These are phyloP conservation scores for Moniliophthora roreri DNA, from an alignment of 1,284 basidiomycete genomes.

Conservation along the genomic window DNA sequence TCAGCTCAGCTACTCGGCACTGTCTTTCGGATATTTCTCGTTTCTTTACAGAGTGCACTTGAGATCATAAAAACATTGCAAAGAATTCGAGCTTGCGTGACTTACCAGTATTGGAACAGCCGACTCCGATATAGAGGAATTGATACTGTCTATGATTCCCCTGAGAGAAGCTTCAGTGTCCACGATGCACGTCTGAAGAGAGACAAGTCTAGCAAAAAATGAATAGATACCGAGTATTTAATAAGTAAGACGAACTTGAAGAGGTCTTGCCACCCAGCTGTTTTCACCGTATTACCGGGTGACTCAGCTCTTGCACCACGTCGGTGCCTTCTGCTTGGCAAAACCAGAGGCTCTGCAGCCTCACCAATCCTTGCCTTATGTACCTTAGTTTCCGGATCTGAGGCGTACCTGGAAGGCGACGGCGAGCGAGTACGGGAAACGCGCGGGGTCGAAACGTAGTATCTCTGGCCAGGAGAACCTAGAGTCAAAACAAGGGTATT, in stretches of 20 bases:
- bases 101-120: slow-evolving; percentile 45
- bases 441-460: slow-evolving; percentile 48
- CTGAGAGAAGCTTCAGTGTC: slow-evolving; percentile 65
- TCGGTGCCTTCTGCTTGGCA: slow-evolving; percentile 29
- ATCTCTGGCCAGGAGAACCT: slow-evolving; percentile 54
- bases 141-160: slow-evolving; percentile 54
- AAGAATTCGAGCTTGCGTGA: slow-evolving; percentile 15
- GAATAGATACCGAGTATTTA: slow-evolving; percentile 4
- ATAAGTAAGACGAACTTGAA: slow-evolving; percentile 51
- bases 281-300: slow-evolving; percentile 30
- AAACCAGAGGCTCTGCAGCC: slow-evolving; percentile 13
- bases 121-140: slow-evolving; percentile 49
- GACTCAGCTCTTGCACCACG: slow-evolving; percentile 19
- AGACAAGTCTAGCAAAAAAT: slow-evolving; percentile 54
- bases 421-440: slow-evolving; percentile 38
- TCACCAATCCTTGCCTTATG: slow-evolving; percentile 32
- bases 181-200: slow-evolving; percentile 64
- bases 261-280: slow-evolving; percentile 66
- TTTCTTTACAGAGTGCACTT: slow-evolving; percentile 39
- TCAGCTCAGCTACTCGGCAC: slow-evolving; percentile 48
- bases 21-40: slow-evolving; percentile 65
- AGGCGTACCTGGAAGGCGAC: slow-evolving; percentile 63
- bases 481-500: slow-evolving; percentile 74
- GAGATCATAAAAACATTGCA: slow-evolving; percentile 13
- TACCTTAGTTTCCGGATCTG: slow-evolving; percentile 62